Conservation (phyloP, 176 grass and related monocot genomes). For the Miscanthus lutarioriparius region DNA sequence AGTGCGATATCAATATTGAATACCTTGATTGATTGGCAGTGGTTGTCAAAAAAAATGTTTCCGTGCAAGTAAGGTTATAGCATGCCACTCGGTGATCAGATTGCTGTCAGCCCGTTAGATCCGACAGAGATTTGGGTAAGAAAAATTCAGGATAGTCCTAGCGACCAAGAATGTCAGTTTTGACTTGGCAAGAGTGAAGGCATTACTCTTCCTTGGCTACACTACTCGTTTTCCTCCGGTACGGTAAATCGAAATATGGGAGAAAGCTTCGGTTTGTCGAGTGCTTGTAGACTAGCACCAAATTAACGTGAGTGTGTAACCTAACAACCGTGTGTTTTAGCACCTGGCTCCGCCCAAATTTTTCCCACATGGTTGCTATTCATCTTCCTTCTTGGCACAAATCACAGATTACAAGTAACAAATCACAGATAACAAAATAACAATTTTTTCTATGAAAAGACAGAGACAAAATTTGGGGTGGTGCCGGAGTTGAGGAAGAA, state of each 20-base stretch:
- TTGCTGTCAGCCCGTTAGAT: not conserved
- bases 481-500: too few relatives aligned
- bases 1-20: not conserved
- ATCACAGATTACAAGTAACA: too few relatives aligned
- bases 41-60: not conserved
- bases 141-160: not conserved
- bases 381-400: too few relatives aligned
- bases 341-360: too few relatives aligned
- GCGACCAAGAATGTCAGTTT: not conserved
- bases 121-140: not conserved
- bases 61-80: conserved; percentile 13
- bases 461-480: too few relatives aligned
- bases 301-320: too few relatives aligned
- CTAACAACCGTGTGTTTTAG: too few relatives aligned
- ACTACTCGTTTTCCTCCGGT: not conserved
- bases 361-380: too few relatives aligned
- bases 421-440: too few relatives aligned
- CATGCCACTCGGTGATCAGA: not conserved
- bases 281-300: not conserved
- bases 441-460: too few relatives aligned
- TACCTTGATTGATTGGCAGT: not conserved
- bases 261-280: not conserved
- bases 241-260: not conserved
- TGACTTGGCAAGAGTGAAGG: not conserved
- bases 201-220: conserved; percentile 10